Base-by-base conservation (phyloP, 345 rosid species). In the Trapa incisa region DNA sequence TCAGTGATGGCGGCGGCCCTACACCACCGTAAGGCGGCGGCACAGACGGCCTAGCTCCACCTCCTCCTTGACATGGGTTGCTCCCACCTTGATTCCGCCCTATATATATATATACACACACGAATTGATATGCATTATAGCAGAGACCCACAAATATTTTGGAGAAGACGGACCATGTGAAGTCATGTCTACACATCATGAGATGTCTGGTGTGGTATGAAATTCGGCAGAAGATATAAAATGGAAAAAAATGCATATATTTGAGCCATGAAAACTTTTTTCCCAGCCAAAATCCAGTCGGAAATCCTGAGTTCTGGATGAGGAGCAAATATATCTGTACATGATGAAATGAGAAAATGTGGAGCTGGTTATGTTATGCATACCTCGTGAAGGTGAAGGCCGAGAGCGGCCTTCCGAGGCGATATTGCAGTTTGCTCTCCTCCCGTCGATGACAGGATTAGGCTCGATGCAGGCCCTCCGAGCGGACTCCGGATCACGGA, bases 341-440 rank as follows among this genome's bases (percentile, higher is more conserved):
- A 22, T 22, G 29, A n/a, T 54, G 3, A 54, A 6, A 58, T 8
- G 4, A 58, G 29, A 22, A 22, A 63, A 41, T 63, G 13, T 41
- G 1, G 3, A 65, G 50, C 29, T 38, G 2, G 6, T 2, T 64
- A 48, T 12, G 6, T 67, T 16, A 41, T 54, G 29, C 29, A 22
- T 60, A 92, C 96, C 98, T 82, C 88, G 74, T 15, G 98, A 89
- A 36, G 98, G 88, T 3, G 93, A 87, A 69, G 85, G 85, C 71
- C 95, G 81, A 0, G 98, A 86, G 74, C 92, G 86, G 70, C 98
- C 96, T 35, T 85, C 78, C 11, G 98, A 85, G 65, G 98, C 96
- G 68, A 92, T 87, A 73, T 92, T 92, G 61, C 98, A 92, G 66
- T 92, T 92, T 4, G 98, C 96, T 79, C 86, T 81, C 79, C 98